Base-by-base conservation (phyloP, 768 basidiomycete species). In the Rhodotorula babjevae region DNA sequence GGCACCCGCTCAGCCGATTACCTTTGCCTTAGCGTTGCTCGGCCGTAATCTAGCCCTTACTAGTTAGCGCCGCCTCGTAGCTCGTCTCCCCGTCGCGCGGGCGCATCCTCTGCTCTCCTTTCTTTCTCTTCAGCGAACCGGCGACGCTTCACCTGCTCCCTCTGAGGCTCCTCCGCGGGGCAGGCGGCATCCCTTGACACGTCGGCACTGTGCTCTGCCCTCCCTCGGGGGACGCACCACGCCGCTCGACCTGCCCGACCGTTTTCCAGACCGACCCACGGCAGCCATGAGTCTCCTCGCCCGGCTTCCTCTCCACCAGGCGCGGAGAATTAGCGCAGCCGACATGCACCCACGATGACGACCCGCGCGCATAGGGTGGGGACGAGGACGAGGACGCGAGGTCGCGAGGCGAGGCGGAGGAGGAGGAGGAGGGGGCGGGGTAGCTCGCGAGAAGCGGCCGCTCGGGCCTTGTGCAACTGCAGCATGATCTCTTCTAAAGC, bases 221-320 rank as follows among this genome's bases (percentile, higher is more conserved):
- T 44, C 58, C 50, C 21, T n/a, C 56, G 14, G 7, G n/a, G 18
- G 16, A 25, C 40, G 33, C 33, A 12, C 58, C 25, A 25, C 33
- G 27, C 15, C 7, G 19, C 29, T 59, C 49, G 16, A 59, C 40
- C 47, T 33, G 61, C 46, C 31, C 42, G 63, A 46, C 65, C 18
- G 66, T 44, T 33, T 58, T 65, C 63, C 21, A 67, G 69, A 68
- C 36, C 42, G 27, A 31, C 50, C 36, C 53, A n/a, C 36, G 65
- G 59, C 71, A 53, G 66, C 67, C 61, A 69, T 68, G 68, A 69
- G 67, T 73, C 57, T 65, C 67, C 67, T 57, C 65, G 63, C 27
- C 44, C 29, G 53, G 27, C 42, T 21, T n/a, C 29, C 33, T 23
- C 47, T 58, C 62, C 61, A 72, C 71, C 65, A 42, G 36, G 47